A percentile compares a stretch with the other conserved stretches of the same genome.
phyloP scores from a whole-genome alignment of 352 stramenopile genomes.

The Lagenidium sp. region DNA sequence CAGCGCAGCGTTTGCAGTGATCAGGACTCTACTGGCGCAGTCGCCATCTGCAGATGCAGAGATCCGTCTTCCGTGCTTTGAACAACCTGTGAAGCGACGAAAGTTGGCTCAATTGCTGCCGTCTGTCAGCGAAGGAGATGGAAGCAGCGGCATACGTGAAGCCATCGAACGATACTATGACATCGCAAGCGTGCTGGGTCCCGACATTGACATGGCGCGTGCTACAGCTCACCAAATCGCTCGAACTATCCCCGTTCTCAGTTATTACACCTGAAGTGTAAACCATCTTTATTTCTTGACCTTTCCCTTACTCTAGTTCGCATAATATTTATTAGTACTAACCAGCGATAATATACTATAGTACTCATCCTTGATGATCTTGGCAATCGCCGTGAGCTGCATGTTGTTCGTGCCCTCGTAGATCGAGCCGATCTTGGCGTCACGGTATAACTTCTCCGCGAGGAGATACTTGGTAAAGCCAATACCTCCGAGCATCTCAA shows the following conservation, averaged over 20 bases:
- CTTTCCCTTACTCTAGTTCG: no score
- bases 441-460: conserved; percentile 95
- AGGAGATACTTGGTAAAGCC: conserved; percentile 93
- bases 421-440: conserved; percentile 96
- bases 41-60: conserved; percentile 8
- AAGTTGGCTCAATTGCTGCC: conserved; percentile 11
- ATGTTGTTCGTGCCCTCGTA: conserved; percentile 98
- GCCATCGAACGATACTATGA: conserved; percentile 21
- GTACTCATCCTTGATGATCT: no score
- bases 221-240: conserved; percentile 13
- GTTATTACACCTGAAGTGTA: neutral
- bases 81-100: conserved; percentile 17
- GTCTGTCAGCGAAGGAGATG: conserved; percentile 10
- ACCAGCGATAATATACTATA: no score
- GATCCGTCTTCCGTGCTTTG: conserved; percentile 13
- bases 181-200: conserved; percentile 23
- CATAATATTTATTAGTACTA: no score
- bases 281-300: no score
- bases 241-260: conserved; percentile 15
- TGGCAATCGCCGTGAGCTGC: conserved; percentile 92
- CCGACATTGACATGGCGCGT: conserved; percentile 25
- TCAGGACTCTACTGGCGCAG: conserved; percentile 12
- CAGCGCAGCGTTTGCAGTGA: conserved; percentile 18
- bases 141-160: conserved; percentile 12
- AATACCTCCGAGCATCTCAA: conserved; percentile 94